Conservation (phyloP, 1,284 basidiomycete genomes). For the Apiotrichum sp. region DNA sequence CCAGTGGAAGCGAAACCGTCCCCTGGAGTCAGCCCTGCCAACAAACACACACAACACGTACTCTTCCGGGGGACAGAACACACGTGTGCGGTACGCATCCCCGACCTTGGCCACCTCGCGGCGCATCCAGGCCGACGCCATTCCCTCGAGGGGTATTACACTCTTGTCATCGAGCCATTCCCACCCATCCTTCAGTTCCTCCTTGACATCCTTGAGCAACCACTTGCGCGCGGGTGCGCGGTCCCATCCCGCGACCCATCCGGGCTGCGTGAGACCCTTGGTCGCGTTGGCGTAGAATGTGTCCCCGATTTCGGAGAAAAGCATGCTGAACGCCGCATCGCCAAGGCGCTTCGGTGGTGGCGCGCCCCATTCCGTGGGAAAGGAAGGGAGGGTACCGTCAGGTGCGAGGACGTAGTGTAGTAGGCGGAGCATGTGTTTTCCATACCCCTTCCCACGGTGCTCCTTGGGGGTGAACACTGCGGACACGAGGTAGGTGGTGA, state of each 20-base stretch:
- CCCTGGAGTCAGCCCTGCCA: neutral
- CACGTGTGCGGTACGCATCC: neutral
- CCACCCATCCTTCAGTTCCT: neutral
- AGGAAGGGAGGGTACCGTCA: constrained; percentile 15
- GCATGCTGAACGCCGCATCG: constrained; percentile 24
- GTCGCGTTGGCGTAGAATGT: constrained; percentile 25
- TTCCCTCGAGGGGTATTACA: neutral
- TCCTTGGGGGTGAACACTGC: constrained; percentile 29
- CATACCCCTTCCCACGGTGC: constrained; percentile 30
- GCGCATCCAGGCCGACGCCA: neutral
- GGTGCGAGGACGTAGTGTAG: constrained; percentile 29
- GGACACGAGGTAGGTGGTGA: constrained; percentile 25
- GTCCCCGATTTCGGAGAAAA: constrained; percentile 33
- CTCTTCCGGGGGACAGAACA: neutral
- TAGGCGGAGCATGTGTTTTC: constrained; percentile 29
- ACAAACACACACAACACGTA: neutral
- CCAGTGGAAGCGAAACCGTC: neutral
- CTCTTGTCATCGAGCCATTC: neutral
- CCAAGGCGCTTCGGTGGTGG: constrained; percentile 13
- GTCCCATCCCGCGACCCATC: constrained; percentile 1
- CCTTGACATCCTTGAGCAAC: neutral
- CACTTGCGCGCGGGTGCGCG: neutral
- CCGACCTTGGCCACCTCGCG: neutral
- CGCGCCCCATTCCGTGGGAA: constrained; percentile 24
- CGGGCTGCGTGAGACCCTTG: constrained; percentile 2